phyloP scores from a whole-genome alignment of 169 alveolate species.

The Plasmodium gaboni region DNA sequence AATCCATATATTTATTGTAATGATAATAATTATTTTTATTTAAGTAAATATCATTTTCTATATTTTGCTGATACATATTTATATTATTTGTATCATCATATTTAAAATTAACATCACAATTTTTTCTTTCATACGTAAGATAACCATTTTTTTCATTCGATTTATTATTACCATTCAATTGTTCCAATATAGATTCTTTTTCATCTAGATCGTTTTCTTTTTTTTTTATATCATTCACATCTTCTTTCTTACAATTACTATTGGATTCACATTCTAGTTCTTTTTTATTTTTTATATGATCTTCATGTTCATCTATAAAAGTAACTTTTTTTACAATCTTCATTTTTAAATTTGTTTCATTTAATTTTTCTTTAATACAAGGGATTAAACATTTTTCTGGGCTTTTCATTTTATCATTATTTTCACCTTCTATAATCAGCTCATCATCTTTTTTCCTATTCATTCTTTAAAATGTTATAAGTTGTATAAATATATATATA shows the following conservation, averaged over 20 bases:
- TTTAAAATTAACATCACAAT: not conserved
- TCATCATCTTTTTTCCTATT: constrained; percentile 19
- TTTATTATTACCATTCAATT: too few species aligned
- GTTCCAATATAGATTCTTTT: too few species aligned
- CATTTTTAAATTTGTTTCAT: constrained; percentile 25
- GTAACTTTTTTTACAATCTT: constrained; percentile 53
- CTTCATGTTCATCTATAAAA: constrained; percentile 29
- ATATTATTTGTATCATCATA: not conserved
- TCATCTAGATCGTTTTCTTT: not conserved
- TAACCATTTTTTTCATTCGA: too few species aligned
- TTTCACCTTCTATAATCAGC: not conserved
- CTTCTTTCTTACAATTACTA: not conserved
- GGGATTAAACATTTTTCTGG: not conserved
- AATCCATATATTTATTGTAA: not conserved
- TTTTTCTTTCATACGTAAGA: not conserved
- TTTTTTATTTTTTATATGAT: constrained; percentile 20
- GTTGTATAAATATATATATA: too few species aligned
- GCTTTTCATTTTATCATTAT: not conserved
- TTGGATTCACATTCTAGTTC: not conserved
- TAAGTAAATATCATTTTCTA: not conserved
- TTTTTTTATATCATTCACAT: not conserved
- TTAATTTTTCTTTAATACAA: not conserved
- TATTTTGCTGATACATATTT: not conserved
- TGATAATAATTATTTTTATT: not conserved
- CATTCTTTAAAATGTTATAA: not conserved